Conservation (phyloP, 2,329 filamentous ascomycete genomes). For the Hypoxylon sp. region DNA sequence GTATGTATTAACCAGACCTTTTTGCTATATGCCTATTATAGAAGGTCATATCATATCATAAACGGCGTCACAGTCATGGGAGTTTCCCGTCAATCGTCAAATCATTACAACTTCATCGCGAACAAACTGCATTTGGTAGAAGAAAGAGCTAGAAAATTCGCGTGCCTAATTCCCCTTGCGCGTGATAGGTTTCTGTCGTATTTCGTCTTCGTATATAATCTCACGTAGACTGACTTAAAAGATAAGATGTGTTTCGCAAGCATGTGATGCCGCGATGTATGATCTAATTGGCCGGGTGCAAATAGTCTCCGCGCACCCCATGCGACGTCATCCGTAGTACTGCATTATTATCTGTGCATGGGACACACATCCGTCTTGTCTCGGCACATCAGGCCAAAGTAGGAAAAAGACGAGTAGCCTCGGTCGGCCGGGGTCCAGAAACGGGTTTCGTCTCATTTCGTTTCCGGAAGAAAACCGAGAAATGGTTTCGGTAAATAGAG, state of each 20-base stretch:
- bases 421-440: background rate
- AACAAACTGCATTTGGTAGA: too few relatives aligned
- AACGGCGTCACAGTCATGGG: too few relatives aligned
- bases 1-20: too few relatives aligned
- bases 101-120: too few relatives aligned
- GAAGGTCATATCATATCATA: too few relatives aligned
- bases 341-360: background rate
- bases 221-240: too few relatives aligned
- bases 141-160: too few relatives aligned
- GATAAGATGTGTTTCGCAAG: background rate
- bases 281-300: constrained; percentile 2
- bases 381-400: background rate
- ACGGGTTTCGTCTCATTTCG: background rate
- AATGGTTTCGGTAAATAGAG: constrained; percentile 19
- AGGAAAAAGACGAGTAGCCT: background rate
- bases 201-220: background rate
- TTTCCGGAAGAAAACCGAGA: background rate
- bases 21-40: too few relatives aligned
- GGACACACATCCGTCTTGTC: background rate
- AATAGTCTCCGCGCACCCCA: background rate
- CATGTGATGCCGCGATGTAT: constrained; percentile 2
- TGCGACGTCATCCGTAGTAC: constrained; percentile 1
- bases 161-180: too few relatives aligned
- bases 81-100: too few relatives aligned
- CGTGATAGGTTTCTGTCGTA: too few relatives aligned